Conservation (phyloP, 2,329 filamentous ascomycete genomes). For the Ophiognomonia clavigignenti-juglandacearum region DNA sequence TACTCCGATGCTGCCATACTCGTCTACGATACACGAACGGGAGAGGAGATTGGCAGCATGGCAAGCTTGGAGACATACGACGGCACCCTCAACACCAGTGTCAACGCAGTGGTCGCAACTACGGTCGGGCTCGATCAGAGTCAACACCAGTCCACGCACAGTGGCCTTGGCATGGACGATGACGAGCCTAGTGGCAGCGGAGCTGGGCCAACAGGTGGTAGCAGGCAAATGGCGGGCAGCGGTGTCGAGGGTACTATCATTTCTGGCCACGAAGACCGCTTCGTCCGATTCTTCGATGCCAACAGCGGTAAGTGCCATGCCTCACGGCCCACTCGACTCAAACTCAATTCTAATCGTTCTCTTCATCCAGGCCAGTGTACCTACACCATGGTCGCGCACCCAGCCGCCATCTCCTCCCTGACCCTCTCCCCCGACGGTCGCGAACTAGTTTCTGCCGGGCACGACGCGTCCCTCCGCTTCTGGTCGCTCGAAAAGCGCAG, state of each 20-base stretch:
- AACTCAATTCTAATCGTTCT: slow-evolving; percentile 15
- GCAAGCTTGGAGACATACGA: slow-evolving; percentile 92
- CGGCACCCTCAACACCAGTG: slow-evolving; percentile 69
- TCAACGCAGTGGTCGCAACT: slow-evolving; percentile 88
- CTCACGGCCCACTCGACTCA: neutral
- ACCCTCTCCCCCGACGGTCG: slow-evolving; percentile 89
- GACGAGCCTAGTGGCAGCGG: slow-evolving; percentile 63
- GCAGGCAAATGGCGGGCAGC: slow-evolving; percentile 59
- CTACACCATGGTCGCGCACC: slow-evolving; percentile 97
- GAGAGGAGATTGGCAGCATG: slow-evolving; percentile 90
- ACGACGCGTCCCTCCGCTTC: slow-evolving; percentile 92
- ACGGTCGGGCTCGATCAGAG: slow-evolving; percentile 77
- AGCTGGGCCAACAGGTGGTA: slow-evolving; percentile 74
- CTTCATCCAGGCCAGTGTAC: slow-evolving; percentile 85
- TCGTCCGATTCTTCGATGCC: slow-evolving; percentile 95
- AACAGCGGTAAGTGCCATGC: slow-evolving; percentile 76
- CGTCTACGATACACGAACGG: slow-evolving; percentile 87
- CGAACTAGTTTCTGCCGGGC: slow-evolving; percentile 91
- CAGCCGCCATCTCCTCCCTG: slow-evolving; percentile 84
- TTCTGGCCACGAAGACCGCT: slow-evolving; percentile 93
- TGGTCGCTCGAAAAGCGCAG: slow-evolving; percentile 95
- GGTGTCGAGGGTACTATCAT: slow-evolving; percentile 92
- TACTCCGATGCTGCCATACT: slow-evolving; percentile 87
- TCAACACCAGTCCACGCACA: slow-evolving; percentile 33
- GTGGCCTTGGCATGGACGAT: slow-evolving; percentile 53